Evolutionary conservation across 148 eudicot species (phyloP), one percentile per base, ranked within the genome.

Genomic region (Beta vulgaris): DNA sequence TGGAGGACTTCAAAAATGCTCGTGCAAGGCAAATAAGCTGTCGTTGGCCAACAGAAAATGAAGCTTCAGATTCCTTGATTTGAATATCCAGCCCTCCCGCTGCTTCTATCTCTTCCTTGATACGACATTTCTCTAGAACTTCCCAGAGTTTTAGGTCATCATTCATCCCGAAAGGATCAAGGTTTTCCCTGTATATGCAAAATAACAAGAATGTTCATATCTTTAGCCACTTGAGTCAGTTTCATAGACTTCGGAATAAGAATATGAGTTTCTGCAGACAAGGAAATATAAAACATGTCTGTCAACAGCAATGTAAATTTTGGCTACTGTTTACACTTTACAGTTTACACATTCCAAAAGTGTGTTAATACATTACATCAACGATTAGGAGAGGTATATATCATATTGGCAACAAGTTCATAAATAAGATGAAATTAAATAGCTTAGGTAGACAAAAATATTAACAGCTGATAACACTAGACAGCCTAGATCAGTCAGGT

Each of bases 21-120:
- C 99, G 96, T 36, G 99, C 97, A 79, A 95, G 99, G 91, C 99
- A 95, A 40, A 95, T 83, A 64, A 95, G 99, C 79, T 95, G 99
- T 28, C 86, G 81, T 77, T 91, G 98, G 51, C 99, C 99, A 72
- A 91, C 93, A 62, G 99, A 95, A 82, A 95, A 92, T 70, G 90
- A 82, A 3, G 79, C 59, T 64, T 93, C 97, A 57, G 91, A 89
- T 46, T 84, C 91, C 81, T 85, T 92, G 43, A 95, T 80, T 23
- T 83, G 88, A 48, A 85, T 64, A 63, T 92, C 94, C 68, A 95
- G 82, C 71, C 99, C 99, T 53, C 98, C 98, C 44, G 82, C 81
- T 73, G 87, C 86, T 76, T 84, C 81, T 18, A 92, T 81, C 78
- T 92, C 99, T 79, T 88, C 92, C 82, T 86, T 87, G 46, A 92